Evolutionary conservation across 306 rosid genomes (phyloP), one percentile per base, ranked within the genome.

Genomic region (Begonia loranthoides): DNA sequence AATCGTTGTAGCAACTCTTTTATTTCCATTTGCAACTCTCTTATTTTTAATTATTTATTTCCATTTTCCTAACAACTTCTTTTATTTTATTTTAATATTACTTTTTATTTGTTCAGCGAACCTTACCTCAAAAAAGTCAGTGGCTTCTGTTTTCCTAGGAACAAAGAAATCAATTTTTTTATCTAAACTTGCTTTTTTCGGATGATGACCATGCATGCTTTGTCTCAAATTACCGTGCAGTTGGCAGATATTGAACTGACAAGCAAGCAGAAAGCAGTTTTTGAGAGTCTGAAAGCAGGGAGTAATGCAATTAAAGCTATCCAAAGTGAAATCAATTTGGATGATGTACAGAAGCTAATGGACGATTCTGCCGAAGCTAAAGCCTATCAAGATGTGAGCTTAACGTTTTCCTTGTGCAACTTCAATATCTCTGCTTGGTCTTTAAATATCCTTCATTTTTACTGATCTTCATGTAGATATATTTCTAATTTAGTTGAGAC

Each of bases 341-440:
- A 85, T 1, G 97, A 89, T 72, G 95, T 89, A 41, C 97, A 85
- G 59, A 89, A 82, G 66, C 83, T 89, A 54, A 67, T 89, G 90
- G 97, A 89, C 62, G 95, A 89, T 57, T 75, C 94, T 5, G 87
- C 78, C 41, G 95, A 89, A 73, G 97, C 97, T 50, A 89, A 78
- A 70, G 95, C 94, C 66, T 89, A 89, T 70, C 97, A 85, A 82
- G 97, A 89, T 73, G 97, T 88, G 64, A 84, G 95, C 51, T 71
- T 63, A 17, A 60, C 9, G 36, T 28, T 28, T 28, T 28, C 36
- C 22, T 19, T 28, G 36, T 28, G 36, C 36, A 28, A 28, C 36
- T 4, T 28, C 36, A 28, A 28, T 28, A 28, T 28, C 6, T 28
- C 1, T 28, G 33, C 49, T 52, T 34, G 36, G n/a, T 51, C 12